These are phyloP conservation scores for Hericium rajendrae DNA, from an alignment of 768 basidiomycete species.

Conservation along the genomic window DNA sequence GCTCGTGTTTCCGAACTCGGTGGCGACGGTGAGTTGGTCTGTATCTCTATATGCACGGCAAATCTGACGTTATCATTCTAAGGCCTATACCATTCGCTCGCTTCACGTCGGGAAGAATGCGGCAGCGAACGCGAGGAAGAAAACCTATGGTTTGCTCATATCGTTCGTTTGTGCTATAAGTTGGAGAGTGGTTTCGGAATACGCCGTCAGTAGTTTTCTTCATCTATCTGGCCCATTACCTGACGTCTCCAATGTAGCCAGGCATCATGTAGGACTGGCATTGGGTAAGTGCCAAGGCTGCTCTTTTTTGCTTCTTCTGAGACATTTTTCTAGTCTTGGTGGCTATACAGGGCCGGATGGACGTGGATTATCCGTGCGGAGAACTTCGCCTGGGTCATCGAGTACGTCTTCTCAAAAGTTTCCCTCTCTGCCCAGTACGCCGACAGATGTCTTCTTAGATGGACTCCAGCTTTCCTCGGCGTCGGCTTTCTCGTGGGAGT, in stretches of 20 bases:
- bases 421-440: no score
- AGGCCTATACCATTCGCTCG: conserved; percentile 45
- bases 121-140: conserved; percentile 43
- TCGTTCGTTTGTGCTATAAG: conserved; percentile 39
- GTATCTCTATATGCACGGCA: no score
- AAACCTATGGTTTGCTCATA: conserved; percentile 39
- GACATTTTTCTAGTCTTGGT: conserved; percentile 25
- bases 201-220: conserved; percentile 22
- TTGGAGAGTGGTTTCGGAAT: conserved; percentile 45
- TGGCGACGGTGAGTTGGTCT: conserved; percentile 39
- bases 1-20: conserved; percentile 53
- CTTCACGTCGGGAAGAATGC: conserved; percentile 43
- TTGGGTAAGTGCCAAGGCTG: conserved; percentile 22
- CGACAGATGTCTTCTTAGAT: not conserved
- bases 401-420: no score
- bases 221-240: conserved; percentile 26
- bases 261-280: conserved; percentile 36
- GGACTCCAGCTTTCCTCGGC: conserved; percentile 39
- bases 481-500: conserved; percentile 49
- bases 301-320: no score
- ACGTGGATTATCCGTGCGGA: conserved; percentile 49
- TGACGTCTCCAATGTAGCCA: not conserved
- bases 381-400: not conserved
- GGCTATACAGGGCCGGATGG: conserved; percentile 48
- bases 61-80: no score